Percentiles rank a stretch among this genome's conserved stretches.
Conservation (phyloP, 2,329 filamentous ascomycete genomes). For the Cadophora malorum region DNA sequence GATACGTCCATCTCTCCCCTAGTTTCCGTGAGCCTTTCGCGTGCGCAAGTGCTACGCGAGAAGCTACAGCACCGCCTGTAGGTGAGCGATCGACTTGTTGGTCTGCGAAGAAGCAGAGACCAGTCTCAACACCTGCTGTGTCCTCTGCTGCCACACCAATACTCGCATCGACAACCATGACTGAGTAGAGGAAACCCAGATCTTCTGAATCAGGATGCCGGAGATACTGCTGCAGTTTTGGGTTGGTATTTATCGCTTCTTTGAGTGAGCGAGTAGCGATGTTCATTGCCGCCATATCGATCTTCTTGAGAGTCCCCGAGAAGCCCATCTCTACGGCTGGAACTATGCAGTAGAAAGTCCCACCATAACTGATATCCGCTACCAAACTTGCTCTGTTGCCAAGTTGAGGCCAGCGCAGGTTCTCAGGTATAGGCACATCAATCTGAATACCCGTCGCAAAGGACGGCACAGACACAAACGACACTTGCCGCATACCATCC, state of each 20-base stretch:
- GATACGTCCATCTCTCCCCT: constrained; percentile 15
- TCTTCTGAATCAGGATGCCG: constrained; percentile 1
- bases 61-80: constrained; percentile 15
- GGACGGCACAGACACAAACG: constrained; percentile 16
- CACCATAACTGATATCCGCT: constrained; percentile 19
- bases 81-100: constrained; percentile 14
- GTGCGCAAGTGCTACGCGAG: constrained; percentile 14
- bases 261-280: neutral
- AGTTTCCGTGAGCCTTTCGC: neutral
- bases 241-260: constrained; percentile 8
- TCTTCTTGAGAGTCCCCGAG: neutral
- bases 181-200: constrained; percentile 12
- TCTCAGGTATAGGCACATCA: neutral
- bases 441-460: constrained; percentile 14
- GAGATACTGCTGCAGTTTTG: neutral
- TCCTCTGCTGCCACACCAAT: neutral
- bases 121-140: constrained; percentile 14
- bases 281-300: neutral
- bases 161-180: constrained; percentile 11
- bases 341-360: constrained; percentile 16
- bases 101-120: constrained; percentile 20
- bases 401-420: constrained; percentile 12
- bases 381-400: neutral
- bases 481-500: constrained; percentile 6
- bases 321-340: constrained; percentile 10